These are phyloP conservation scores for Penicillium silybi DNA, from an alignment of 495 filamentous ascomycete species.

Conservation along the genomic window DNA sequence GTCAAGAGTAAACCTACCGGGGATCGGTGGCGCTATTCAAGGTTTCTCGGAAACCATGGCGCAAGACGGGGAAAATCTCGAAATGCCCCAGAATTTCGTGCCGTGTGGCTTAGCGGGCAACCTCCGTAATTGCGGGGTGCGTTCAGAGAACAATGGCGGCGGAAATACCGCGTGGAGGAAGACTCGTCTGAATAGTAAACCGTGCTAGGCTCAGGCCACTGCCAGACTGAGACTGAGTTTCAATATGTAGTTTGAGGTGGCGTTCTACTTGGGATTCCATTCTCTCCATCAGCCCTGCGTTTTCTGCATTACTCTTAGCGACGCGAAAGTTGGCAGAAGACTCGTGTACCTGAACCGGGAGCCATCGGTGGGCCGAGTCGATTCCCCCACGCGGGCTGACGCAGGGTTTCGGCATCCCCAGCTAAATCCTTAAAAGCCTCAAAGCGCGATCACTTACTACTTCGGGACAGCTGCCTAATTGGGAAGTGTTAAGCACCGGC, in stretches of 20 bases:
- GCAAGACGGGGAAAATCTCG: slow-evolving; percentile 1
- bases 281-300: too few relatives aligned
- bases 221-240: too few relatives aligned
- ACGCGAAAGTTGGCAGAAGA: background rate
- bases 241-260: too few relatives aligned
- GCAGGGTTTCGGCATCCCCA: background rate
- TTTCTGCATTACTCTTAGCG: too few relatives aligned
- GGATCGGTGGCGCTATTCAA: slow-evolving; percentile 11
- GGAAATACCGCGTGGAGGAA: slow-evolving; percentile 6
- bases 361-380: slow-evolving; percentile 6
- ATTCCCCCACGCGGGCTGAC: background rate
- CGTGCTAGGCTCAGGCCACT: too few relatives aligned
- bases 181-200: background rate
- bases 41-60: slow-evolving; percentile 7
- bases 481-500: slow-evolving; percentile 8
- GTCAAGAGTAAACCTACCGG: too few relatives aligned
- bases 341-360: slow-evolving; percentile 1
- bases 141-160: background rate
- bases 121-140: slow-evolving; percentile 13
- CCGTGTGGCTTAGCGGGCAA: slow-evolving; percentile 3
- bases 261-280: too few relatives aligned
- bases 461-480: slow-evolving; percentile 4
- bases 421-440: slow-evolving; percentile 12
- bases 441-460: background rate
- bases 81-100: slow-evolving; percentile 10